Evolutionary conservation across 331 rosid species (phyloP).

Genomic region (Cydonia oblonga): DNA sequence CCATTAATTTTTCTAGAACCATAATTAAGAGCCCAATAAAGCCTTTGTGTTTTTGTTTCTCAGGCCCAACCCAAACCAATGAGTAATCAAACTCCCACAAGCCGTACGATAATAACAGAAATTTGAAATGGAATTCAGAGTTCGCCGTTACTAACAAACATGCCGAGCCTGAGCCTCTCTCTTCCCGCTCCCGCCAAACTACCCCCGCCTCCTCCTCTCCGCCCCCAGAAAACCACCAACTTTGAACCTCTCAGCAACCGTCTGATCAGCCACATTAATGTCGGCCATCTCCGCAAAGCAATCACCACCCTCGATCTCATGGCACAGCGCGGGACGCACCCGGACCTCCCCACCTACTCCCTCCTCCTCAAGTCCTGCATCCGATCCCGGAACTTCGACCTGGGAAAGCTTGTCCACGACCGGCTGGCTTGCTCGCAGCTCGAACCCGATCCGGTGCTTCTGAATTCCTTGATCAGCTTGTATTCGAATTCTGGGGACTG

Average conservation of each 20-base stretch:
- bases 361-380: conserved; percentile 20
- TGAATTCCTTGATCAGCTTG: conserved; percentile 9
- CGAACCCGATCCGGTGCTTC: not conserved
- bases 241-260: not conserved
- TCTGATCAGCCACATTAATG: conserved; percentile 2
- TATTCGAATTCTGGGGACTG: conserved; percentile 12
- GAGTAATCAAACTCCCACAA: not conserved
- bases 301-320: conserved; percentile 20
- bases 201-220: not conserved
- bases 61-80: not conserved
- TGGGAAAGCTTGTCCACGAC: conserved; percentile 7
- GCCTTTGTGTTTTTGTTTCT: not conserved
- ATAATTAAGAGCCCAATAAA: too few species aligned
- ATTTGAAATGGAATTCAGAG: not conserved
- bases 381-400: conserved; percentile 14
- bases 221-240: not conserved
- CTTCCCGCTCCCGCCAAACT: conserved; percentile 3
- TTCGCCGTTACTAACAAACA: not conserved
- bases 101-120: not conserved
- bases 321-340: not conserved
- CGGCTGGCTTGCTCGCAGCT: not conserved
- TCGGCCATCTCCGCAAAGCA: conserved; percentile 8
- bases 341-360: conserved; percentile 11
- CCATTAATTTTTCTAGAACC: not conserved
- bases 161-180: not conserved